Evolutionary conservation across 2,329 filamentous ascomycete species (phyloP).

Genomic region (Colletotrichum liaoningense): DNA sequence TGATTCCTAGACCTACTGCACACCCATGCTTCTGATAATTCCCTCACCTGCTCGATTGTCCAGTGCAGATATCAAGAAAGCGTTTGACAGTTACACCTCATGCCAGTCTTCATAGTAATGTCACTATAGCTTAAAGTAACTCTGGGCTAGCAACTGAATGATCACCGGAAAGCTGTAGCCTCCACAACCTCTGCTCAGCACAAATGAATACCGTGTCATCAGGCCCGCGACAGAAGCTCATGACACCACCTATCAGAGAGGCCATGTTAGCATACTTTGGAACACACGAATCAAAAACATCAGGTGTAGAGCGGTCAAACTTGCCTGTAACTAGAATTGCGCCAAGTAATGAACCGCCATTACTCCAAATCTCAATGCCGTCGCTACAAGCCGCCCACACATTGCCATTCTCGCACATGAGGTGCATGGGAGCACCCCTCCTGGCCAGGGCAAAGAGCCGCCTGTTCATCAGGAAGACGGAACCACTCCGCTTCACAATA

Average conservation of each 20-base stretch:
- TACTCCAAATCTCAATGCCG: constrained; percentile 62
- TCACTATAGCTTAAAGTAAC: not conserved
- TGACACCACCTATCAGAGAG: constrained; percentile 48
- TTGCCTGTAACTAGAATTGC: constrained; percentile 50
- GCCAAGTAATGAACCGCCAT: constrained; percentile 56
- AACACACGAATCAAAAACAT: not conserved
- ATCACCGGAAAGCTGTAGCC: constrained; percentile 45
- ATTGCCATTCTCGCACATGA: constrained; percentile 57
- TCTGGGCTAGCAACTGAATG: not conserved
- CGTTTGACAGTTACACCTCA: too few species aligned
- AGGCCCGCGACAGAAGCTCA: constrained; percentile 57
- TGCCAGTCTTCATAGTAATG: too few species aligned
- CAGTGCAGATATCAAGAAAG: too few species aligned
- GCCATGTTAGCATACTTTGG: not conserved
- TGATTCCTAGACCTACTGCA: too few species aligned
- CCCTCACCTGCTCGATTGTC: too few species aligned
- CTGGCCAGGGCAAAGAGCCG: constrained; percentile 64
- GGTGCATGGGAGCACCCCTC: constrained; percentile 55
- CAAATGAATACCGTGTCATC: constrained; percentile 58
- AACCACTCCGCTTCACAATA: constrained; percentile 48
- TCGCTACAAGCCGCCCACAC: constrained; percentile 60
- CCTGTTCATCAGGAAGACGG: constrained; percentile 58
- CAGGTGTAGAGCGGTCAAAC: constrained; percentile 5
- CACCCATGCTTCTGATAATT: too few species aligned
- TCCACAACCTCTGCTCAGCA: constrained; percentile 59